phyloP scores from a whole-genome alignment of 768 basidiomycete genomes.

The Steccherinum ochraceum region DNA sequence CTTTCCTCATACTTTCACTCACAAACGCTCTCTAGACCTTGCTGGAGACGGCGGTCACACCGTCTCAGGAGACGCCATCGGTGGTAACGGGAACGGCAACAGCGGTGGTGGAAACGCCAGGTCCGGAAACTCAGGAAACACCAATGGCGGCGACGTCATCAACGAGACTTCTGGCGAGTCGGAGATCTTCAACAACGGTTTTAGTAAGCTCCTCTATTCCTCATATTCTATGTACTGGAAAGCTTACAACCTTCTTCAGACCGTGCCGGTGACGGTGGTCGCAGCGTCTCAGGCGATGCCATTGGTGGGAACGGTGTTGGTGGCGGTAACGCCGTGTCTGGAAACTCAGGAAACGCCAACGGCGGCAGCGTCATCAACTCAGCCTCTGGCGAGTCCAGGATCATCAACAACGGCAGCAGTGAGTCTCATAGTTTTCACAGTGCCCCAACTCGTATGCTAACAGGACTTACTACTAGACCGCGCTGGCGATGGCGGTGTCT shows the following conservation, averaged over 20 bases:
- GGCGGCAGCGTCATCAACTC: constrained; percentile 4
- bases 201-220: constrained; percentile 1
- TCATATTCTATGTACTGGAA: no score
- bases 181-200: not conserved
- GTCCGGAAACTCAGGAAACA: constrained; percentile 4
- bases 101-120: constrained; percentile 3
- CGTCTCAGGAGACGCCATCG: not conserved
- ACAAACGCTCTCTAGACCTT: not conserved
- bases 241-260: not conserved
- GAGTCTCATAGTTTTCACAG: not conserved
- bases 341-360: constrained; percentile 6
- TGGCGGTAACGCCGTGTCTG: constrained; percentile 3
- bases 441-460: not conserved
- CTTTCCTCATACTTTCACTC: no score
- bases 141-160: constrained; percentile 6
- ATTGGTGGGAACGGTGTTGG: not conserved
- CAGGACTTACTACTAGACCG: not conserved
- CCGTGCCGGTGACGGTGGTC: constrained; percentile 1
- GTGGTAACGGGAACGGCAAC: constrained; percentile 1
- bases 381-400: not conserved
- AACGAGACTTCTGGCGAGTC: not conserved
- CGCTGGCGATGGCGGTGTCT: not conserved
- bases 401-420: not conserved
- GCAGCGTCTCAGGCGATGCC: not conserved
- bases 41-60: constrained; percentile 1